Base-by-base conservation (phyloP, 2,329 filamentous ascomycete species). In the Lachnellula cervina region DNA sequence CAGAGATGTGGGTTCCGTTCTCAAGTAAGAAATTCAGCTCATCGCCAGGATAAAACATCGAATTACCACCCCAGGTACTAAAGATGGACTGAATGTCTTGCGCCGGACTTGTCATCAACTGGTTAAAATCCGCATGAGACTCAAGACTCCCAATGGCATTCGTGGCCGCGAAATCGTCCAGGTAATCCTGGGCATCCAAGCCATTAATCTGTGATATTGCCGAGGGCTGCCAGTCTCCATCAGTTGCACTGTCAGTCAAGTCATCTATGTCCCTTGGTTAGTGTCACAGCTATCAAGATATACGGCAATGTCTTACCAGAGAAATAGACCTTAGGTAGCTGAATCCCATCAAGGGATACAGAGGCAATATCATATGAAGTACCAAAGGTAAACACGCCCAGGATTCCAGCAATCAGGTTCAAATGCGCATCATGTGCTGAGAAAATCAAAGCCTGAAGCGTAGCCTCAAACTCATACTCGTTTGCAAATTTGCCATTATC, bases 391-490 rank as follows among this genome's bases (percentile, higher is more conserved):
- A 84, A 83, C 0, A 77, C 73, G 14, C 54, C 57, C 3, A 83
- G 73, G 7, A 77, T 72, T 51, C 82, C 78, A 3, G 78, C 77
- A 7, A 75, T 66, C 59, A 77, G 82, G 3, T 72, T 70, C 47
- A 86, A 80, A 65, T 89, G 86, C 0, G 81, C 81, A 64, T 89
- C 86, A 61, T 87, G 82, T 1, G 82, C 79, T 1, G 74, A 45
- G 38, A 59, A 61, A 69, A 51, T 73, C 71, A 52, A 82, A 70
- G 17, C 79, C 69, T 79, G 77, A 3, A 89, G 72, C 13, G 79
- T 78, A 6, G 71, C 62, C 60, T 83, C 78, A 60, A 83, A 82
- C 9, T 81, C 76, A 65, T 78, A 82, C 60, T 84, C 78, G 64
- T 74, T 79, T 3, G 68, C 64, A 60, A 76, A 83, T 3, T 66